These are phyloP conservation scores for Paspalum notatum DNA, from an alignment of 176 grass and related monocot genomes.

Conservation along the genomic window DNA sequence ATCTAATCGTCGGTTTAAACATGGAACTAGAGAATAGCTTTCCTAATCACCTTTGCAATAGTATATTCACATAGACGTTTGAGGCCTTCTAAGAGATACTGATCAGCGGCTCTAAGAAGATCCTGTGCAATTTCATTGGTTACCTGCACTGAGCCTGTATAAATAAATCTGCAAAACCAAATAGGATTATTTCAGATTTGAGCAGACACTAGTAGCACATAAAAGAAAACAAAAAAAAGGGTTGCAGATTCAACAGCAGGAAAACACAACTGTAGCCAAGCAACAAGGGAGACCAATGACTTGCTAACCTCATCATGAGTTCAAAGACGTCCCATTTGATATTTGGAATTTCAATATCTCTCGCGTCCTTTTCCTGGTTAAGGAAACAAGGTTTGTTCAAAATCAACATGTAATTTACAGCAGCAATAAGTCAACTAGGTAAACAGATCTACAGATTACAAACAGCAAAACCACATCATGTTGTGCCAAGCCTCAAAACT, in stretches of 20 bases:
- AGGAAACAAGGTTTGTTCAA: constrained; percentile 41
- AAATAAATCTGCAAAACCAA: constrained; percentile 88
- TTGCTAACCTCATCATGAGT: constrained; percentile 94
- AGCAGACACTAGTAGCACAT: constrained; percentile 13
- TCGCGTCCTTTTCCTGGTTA: constrained; percentile 95
- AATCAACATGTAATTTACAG: not conserved
- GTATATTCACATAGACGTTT: constrained; percentile 96
- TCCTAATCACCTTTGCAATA: constrained; percentile 81
- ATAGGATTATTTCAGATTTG: constrained; percentile 22
- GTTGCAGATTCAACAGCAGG: constrained; percentile 5
- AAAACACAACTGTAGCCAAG: not conserved
- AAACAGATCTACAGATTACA: constrained; percentile 36
- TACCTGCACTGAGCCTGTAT: constrained; percentile 89
- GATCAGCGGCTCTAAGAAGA: constrained; percentile 94
- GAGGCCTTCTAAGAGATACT: constrained; percentile 98
- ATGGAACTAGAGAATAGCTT: constrained; percentile 19
- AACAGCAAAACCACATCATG: constrained; percentile 21
- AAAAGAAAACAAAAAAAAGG: constrained; percentile 15
- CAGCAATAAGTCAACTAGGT: not conserved
- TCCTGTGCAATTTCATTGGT: constrained; percentile 86
- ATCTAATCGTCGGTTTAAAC: constrained; percentile 30
- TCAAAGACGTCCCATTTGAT: constrained; percentile 94
- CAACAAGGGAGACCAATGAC: not conserved
- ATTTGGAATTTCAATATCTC: constrained; percentile 99
- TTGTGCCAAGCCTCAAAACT: constrained; percentile 48